Evolutionary conservation across 371 early-diverging fungal genomes (phyloP), one percentile per base, ranked within the genome.

Genomic region (Mucor irregularis): DNA sequence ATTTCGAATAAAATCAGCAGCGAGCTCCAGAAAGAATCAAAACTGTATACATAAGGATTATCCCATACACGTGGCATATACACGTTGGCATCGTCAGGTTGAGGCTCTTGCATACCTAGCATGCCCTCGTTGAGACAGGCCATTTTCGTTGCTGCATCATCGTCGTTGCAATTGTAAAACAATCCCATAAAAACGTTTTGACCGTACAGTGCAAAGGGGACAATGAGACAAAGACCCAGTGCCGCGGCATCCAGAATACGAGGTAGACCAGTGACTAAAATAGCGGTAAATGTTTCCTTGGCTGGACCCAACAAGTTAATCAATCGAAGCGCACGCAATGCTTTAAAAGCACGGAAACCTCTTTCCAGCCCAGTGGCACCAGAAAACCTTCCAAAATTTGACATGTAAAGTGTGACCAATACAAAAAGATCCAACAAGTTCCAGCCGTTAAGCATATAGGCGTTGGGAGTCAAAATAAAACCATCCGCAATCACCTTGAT

Each of bases 181-280:
- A 80, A 53, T 0, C 86, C 87, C 43, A 74, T 64, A 45, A 87
- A 89, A 4, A 88, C 49, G 17, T 82, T 83, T 55, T 82, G 78
- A 0, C 87, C 88, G 60, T 86, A 87, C 2, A 89, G 66, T 1
- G 87, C 87, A 66, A 85, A 88, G 0, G 90, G 90, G 0, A 87
- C 73, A 43, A 88, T 78, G 16, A 89, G 57, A 29, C 74, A 62
- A 21, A 88, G 35, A 25, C 80, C 75, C 2, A 88, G 58, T n/a
- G 73, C 54, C 0, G 77, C 71, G 0, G 87, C 87, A 58, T 86
- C 83, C 13, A 88, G 47, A 21, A 89, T 84, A 33, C 75, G 78
- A 2, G 84, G 82, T 5, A 85, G 63, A 31, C 88, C 83, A 2
- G 71, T 70, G 6, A 74, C 71, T 25, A 89, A 59, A 33, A 88